Evolutionary conservation across 352 stramenopile genomes (phyloP), one percentile per base, ranked within the genome.

Genomic region (Aphanomyces euteiches): DNA sequence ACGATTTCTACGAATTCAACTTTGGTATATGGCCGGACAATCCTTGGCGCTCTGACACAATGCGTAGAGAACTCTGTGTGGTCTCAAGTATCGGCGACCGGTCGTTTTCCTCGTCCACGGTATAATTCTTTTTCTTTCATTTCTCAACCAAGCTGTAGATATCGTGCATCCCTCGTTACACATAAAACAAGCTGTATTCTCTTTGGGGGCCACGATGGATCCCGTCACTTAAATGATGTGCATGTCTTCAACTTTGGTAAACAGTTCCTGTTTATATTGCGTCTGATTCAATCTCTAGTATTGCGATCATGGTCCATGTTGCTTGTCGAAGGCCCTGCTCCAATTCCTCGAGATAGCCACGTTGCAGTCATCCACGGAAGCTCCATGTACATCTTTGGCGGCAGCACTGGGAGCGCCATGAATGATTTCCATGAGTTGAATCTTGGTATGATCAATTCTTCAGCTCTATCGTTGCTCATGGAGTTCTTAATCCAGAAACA

Each of bases 351-450:
- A 45, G 96, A 99, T 82, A 98, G 89, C 67, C 97, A 99, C 77
- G 90, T 99, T 56, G 90, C 90, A 47, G 92, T 98, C 10, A 90
- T 98, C 38, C 84, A 98, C 77, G 89, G 83, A 10, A 90, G 96
- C 73, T 96, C 83, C 37, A 98, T 98, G 90, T 98, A 96, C 79
- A 90, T 98, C 41, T 97, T 97, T 79, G 92, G 90, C n/a, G 97
- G 97, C 7, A 98, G 89, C 34, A 98, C 92, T 43, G 96, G 96
- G 56, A 96, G 80, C 50, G 95, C 96, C 17, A 98, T 99, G 88
- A 99, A 98, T 77, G 97, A 99, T 78, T 97, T 99, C 64, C 92
- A 98, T 73, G 96, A 99, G 69, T 82, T 99, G 3, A 90, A 85
- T 48, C 72, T 95, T 43, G 81, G 85, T 90, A 72, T 53, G 74